Conservation (phyloP, 2,329 filamentous ascomycete genomes). For the Penicillium brasilianum region DNA sequence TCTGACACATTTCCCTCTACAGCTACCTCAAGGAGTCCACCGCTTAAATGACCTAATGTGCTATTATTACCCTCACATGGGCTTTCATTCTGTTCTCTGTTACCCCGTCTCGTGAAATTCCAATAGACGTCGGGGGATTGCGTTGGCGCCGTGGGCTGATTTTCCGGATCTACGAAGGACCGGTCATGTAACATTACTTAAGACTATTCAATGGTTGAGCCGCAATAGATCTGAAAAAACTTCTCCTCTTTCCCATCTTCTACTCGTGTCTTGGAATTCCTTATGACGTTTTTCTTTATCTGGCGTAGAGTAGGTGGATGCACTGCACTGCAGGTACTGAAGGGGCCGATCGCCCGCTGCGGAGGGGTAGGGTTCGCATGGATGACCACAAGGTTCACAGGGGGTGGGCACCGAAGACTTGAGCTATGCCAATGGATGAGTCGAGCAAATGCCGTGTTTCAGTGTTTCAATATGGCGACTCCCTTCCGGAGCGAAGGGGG, state of each 20-base stretch:
- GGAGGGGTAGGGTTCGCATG: neutral
- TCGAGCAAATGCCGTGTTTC: constrained; percentile 13
- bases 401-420: neutral
- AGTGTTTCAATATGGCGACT: constrained; percentile 12
- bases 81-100: constrained; percentile 26
- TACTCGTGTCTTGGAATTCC: neutral
- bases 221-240: constrained; percentile 39
- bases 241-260: constrained; percentile 21
- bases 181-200: constrained; percentile 47
- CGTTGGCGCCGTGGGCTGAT: constrained; percentile 34
- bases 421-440: neutral
- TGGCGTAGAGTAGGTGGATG: constrained; percentile 29
- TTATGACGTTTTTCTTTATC: constrained; percentile 23
- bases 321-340: constrained; percentile 27
- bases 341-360: constrained; percentile 4
- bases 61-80: constrained; percentile 24
- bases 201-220: constrained; percentile 37
- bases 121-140: constrained; percentile 29
- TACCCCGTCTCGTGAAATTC: constrained; percentile 26
- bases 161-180: constrained; percentile 31
- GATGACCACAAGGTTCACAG: neutral
- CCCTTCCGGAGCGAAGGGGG: neutral
- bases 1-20: constrained; percentile 8
- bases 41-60: constrained; percentile 39
- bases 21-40: constrained; percentile 48